Conservation (phyloP, 345 rosid genomes). For the Alliaria petiolata region DNA sequence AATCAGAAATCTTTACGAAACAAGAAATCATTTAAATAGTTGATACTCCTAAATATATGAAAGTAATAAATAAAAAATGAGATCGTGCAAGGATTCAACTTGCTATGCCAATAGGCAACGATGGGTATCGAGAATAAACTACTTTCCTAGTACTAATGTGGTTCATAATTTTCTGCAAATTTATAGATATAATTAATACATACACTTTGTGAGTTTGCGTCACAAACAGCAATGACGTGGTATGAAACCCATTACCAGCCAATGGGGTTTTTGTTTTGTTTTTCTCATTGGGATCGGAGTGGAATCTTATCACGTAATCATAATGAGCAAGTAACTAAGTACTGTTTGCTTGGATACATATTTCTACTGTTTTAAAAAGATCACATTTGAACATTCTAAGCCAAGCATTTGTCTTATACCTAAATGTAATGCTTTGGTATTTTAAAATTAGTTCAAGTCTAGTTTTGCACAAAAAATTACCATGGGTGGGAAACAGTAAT, state of each 20-base stretch:
- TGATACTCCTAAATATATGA: neutral
- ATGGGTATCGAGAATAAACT: neutral
- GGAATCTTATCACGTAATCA: conserved; percentile 9
- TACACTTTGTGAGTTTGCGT: conserved; percentile 12
- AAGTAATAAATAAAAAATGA: too few relatives aligned
- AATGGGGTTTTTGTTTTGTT: neutral
- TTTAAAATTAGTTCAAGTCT: neutral
- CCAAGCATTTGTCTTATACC: neutral
- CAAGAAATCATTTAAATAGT: neutral
- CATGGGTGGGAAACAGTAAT: too few relatives aligned
- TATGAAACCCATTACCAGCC: conserved; percentile 22
- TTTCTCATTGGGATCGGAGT: conserved; percentile 1
- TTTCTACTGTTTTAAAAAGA: neutral
- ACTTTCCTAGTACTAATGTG: neutral
- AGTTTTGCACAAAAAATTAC: too few relatives aligned
- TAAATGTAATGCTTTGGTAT: too few relatives aligned
- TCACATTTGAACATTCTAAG: neutral
- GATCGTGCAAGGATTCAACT: too few relatives aligned
- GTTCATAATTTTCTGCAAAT: neutral
- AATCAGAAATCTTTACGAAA: too few relatives aligned
- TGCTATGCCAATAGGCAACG: neutral
- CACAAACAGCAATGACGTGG: conserved; percentile 26
- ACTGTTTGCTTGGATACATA: conserved; percentile 4
- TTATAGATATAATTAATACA: neutral
- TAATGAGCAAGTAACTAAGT: neutral